These are phyloP conservation scores for Pseudogymnoascus sp. DNA, from an alignment of 2,329 filamentous ascomycete genomes.

Conservation along the genomic window DNA sequence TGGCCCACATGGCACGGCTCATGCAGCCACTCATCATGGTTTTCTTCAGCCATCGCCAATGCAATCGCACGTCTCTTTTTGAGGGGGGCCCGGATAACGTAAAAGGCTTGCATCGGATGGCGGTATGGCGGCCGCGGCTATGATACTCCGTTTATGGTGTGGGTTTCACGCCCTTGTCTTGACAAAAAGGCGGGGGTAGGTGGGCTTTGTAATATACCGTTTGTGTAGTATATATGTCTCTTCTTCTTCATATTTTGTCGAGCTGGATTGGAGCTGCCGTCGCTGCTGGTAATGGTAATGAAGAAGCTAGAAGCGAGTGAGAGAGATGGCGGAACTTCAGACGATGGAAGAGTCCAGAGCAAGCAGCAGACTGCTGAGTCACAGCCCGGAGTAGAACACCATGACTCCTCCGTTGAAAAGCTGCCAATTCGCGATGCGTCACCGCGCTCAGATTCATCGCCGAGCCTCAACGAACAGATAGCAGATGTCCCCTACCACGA, in stretches of 20 bases:
- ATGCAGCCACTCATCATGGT: neutral
- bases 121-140: neutral
- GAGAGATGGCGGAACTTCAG: neutral
- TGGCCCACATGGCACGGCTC: neutral
- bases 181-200: neutral
- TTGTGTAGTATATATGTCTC: neutral
- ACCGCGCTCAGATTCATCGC: neutral
- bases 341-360: neutral
- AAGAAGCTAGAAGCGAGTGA: neutral
- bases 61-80: neutral
- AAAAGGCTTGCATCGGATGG: constrained; percentile 2
- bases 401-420: neutral
- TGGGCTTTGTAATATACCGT: neutral
- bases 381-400: neutral
- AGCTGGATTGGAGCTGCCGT: neutral
- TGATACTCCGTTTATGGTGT: neutral
- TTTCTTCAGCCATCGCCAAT: neutral
- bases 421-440: neutral
- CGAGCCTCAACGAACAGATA: neutral
- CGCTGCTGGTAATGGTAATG: neutral
- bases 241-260: neutral
- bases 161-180: neutral
- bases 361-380: neutral
- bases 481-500: neutral
- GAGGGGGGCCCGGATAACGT: neutral